Evolutionary conservation across 306 rosid genomes (phyloP).

Genomic region (Elaeagnus macrophylla): DNA sequence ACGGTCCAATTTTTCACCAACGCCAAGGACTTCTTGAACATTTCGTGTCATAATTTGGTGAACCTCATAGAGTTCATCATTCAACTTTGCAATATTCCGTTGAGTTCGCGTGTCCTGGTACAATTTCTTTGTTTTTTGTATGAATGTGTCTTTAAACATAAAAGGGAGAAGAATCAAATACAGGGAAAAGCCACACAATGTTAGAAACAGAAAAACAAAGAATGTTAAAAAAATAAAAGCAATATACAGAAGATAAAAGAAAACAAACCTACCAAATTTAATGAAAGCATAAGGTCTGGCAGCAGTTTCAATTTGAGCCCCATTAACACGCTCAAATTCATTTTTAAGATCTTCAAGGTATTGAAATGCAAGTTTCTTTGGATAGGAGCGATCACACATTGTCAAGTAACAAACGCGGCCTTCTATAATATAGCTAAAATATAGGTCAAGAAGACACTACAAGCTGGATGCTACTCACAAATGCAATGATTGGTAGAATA

Average conservation of each 20-base stretch:
- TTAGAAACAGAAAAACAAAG: neutral
- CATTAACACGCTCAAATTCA: conserved; percentile 91
- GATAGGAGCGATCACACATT: conserved; percentile 97
- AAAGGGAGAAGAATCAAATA: conserved; percentile 17
- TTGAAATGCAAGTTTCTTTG: conserved; percentile 98
- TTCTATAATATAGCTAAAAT: conserved; percentile 75
- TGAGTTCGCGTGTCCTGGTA: conserved; percentile 97
- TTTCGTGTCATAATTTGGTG: conserved; percentile 99
- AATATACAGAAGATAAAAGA: neutral
- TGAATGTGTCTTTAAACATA: conserved; percentile 68
- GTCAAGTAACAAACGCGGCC: conserved; percentile 97
- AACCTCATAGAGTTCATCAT: conserved; percentile 97
- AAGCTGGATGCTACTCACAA: conserved; percentile 15
- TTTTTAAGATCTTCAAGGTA: conserved; percentile 96
- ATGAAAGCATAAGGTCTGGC: conserved; percentile 99
- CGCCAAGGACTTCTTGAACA: conserved; percentile 99
- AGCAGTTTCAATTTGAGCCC: conserved; percentile 93
- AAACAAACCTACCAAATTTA: conserved; percentile 64
- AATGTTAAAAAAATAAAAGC: conserved; percentile 1
- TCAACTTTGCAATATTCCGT: conserved; percentile 92
- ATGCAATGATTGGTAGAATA: neutral
- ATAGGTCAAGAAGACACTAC: conserved; percentile 46
- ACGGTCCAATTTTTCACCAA: conserved; percentile 99
- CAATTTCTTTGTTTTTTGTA: conserved; percentile 92
- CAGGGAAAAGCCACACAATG: conserved; percentile 6